Conservation (phyloP, 2,329 filamentous ascomycete species). For the Colletotrichum scovillei region DNA sequence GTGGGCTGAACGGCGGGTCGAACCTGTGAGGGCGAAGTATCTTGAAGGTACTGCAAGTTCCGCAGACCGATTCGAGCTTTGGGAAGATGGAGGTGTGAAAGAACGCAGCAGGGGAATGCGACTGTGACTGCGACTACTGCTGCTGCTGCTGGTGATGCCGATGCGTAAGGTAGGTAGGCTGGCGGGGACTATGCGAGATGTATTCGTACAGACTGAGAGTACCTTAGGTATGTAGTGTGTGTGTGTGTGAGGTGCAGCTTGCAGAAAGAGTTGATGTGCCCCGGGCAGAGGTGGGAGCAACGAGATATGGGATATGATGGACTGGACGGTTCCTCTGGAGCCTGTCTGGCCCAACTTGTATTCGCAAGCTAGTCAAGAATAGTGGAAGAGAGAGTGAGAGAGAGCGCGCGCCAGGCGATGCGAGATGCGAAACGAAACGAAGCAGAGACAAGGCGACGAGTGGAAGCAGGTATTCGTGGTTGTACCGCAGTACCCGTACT, state of each 20-base stretch:
- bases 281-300: not conserved
- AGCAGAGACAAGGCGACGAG: not conserved
- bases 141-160: not conserved
- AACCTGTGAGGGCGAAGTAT: not conserved
- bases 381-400: no score
- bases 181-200: not conserved
- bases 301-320: not conserved
- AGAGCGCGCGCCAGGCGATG: conserved; percentile 10
- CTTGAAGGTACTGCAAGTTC: not conserved
- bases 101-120: not conserved
- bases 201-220: not conserved
- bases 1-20: conserved; percentile 24
- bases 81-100: not conserved
- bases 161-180: not conserved
- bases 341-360: not conserved
- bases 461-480: not conserved
- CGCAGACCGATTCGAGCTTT: not conserved
- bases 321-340: not conserved
- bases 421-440: conserved; percentile 6
- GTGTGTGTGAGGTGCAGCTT: not conserved
- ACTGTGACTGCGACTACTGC: not conserved
- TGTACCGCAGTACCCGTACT: not conserved
- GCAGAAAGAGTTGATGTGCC: not conserved
- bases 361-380: not conserved
- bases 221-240: no score